Conservation (phyloP, 306 rosid genomes). For the Quercus berberidifolia region DNA sequence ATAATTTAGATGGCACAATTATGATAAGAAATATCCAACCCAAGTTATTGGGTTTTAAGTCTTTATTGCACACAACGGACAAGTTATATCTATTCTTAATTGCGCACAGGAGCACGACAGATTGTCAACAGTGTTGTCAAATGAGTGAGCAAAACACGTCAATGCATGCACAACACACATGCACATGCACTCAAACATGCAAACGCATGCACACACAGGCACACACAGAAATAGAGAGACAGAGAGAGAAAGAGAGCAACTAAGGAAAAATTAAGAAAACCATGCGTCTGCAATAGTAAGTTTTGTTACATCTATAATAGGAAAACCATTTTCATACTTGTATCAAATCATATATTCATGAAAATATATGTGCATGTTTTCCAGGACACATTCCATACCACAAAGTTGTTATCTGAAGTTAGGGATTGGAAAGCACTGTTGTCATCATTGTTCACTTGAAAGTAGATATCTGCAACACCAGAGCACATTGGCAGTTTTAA, state of each 20-base stretch:
- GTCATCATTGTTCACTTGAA: slow-evolving; percentile 77
- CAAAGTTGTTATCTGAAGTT: slow-evolving; percentile 76
- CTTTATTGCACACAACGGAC: not conserved
- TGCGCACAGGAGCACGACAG: no score
- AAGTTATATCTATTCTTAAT: no score
- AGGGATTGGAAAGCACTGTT: slow-evolving; percentile 56
- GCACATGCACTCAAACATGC: no score
- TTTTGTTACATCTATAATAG: not conserved
- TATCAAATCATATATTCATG: not conserved
- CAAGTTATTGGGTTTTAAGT: not conserved
- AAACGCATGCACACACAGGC: not conserved
- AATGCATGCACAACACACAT: not conserved
- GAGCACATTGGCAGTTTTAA: slow-evolving; percentile 25
- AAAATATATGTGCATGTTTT: not conserved
- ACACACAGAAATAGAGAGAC: not conserved
- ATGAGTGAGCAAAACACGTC: not conserved
- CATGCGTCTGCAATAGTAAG: not conserved
- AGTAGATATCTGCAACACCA: slow-evolving; percentile 71
- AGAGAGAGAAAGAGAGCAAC: not conserved
- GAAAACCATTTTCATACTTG: not conserved
- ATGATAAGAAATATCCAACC: not conserved
- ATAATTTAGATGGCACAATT: slow-evolving; percentile 1
- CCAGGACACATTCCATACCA: slow-evolving; percentile 53
- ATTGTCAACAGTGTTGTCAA: no score
- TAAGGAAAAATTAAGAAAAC: not conserved